A percentile compares a stretch with the other conserved stretches of the same genome.
Conservation (phyloP, 192 early-diverging fungal species). For the Coemansia sp. region DNA sequence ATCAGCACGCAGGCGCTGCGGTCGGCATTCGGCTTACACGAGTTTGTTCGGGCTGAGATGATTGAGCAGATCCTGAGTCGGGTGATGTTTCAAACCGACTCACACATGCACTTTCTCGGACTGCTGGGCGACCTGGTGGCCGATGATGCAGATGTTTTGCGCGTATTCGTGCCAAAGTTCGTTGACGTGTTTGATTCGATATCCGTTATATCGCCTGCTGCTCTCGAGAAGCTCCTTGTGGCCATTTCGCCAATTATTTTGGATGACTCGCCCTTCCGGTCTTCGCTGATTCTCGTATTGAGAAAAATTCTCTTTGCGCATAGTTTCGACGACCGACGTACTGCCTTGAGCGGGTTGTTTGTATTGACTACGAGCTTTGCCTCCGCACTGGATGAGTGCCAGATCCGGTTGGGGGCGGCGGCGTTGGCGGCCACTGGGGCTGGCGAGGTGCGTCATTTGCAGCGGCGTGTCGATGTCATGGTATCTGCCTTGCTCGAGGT, state of each 20-base stretch:
- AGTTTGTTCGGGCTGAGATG: slow-evolving; percentile 68
- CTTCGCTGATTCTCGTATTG: slow-evolving; percentile 66
- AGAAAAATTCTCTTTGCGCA: slow-evolving; percentile 70
- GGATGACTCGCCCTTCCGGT: slow-evolving; percentile 56
- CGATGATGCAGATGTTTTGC: slow-evolving; percentile 30
- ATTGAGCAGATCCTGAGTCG: slow-evolving; percentile 61
- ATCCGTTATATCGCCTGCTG: slow-evolving; percentile 55
- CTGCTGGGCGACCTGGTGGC: slow-evolving; percentile 27
- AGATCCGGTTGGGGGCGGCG: not conserved
- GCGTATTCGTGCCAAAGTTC: slow-evolving; percentile 42
- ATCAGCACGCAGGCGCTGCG: slow-evolving; percentile 25
- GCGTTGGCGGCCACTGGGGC: not conserved
- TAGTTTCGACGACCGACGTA: slow-evolving; percentile 59
- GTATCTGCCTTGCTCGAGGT: slow-evolving; percentile 29
- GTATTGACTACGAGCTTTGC: slow-evolving; percentile 48
- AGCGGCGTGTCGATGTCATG: slow-evolving; percentile 10
- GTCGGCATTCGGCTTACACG: slow-evolving; percentile 55
- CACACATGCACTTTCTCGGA: slow-evolving; percentile 20
- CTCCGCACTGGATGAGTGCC: slow-evolving; percentile 8
- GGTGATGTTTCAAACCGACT: slow-evolving; percentile 27
- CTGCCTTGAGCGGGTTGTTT: slow-evolving; percentile 64
- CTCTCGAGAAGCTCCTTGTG: slow-evolving; percentile 57
- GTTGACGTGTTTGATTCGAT: slow-evolving; percentile 68
- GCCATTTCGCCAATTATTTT: slow-evolving; percentile 59
- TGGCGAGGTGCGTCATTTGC: not conserved